Conservation (phyloP, 805 yeast species). For the Spathaspora boniae region DNA sequence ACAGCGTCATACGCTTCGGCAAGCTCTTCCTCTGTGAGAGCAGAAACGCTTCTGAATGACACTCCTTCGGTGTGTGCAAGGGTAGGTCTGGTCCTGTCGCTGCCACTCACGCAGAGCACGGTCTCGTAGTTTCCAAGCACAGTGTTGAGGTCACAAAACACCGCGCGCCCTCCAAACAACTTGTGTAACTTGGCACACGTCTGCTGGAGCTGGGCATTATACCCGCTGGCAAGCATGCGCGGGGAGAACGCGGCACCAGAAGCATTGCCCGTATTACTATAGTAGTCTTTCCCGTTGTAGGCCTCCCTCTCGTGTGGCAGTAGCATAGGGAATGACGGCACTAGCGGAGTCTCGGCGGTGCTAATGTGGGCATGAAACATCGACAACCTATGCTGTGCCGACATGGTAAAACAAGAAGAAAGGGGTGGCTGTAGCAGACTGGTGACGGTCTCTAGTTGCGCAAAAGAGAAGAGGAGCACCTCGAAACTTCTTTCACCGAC, state of each 20-base stretch:
- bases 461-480: no score
- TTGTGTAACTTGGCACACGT: neutral
- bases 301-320: conserved; percentile 12
- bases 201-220: neutral
- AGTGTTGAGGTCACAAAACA: conserved; percentile 1
- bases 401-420: conserved; percentile 2
- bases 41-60: neutral
- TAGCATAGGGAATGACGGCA: conserved; percentile 17
- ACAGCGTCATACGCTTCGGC: conserved; percentile 1
- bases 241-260: no score
- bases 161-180: conserved; percentile 1
- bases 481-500: no score
- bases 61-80: neutral
- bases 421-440: neutral
- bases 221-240: no score
- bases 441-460: neutral
- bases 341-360: conserved; percentile 4
- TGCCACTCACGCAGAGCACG: no score
- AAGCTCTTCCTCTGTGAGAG: neutral
- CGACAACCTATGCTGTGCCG: conserved; percentile 14
- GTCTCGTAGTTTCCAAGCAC: no score
- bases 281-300: conserved; percentile 11
- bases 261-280: neutral
- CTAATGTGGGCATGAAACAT: conserved; percentile 18
- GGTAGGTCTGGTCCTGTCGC: neutral